Evolutionary conservation across 257 asterid genomes (phyloP).

Genomic region (Solanum pinnatisectum): DNA sequence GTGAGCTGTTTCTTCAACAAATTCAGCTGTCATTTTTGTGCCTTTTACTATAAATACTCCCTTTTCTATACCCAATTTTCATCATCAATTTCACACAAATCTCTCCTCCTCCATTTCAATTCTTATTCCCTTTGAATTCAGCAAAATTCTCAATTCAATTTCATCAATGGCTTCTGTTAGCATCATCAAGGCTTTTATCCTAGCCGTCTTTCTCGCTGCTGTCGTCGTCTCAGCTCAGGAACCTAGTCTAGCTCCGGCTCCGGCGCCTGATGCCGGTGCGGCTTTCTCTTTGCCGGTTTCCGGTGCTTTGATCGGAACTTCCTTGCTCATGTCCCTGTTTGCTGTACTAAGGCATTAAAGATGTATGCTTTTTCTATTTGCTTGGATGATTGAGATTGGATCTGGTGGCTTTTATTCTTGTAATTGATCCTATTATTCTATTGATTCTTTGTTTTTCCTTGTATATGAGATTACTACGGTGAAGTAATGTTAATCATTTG

Average conservation of each 20-base stretch:
- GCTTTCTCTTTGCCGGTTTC: background rate
- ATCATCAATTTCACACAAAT: background rate
- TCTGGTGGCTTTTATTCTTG: background rate
- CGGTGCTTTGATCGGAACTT: background rate
- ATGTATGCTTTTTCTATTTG: background rate
- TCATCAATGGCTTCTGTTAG: constrained; percentile 37
- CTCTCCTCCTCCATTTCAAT: background rate
- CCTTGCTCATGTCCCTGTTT: background rate
- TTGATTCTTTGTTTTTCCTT: background rate
- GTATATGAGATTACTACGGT: background rate
- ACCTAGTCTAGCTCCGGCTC: constrained; percentile 8
- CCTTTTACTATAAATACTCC: background rate
- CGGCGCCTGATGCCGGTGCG: background rate
- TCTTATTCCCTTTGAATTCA: background rate
- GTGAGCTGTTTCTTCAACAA: background rate
- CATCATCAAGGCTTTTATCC: constrained; percentile 14
- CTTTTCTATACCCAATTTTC: background rate
- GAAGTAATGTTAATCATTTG: background rate
- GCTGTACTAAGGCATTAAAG: background rate
- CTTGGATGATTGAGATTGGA: background rate
- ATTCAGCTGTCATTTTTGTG: background rate
- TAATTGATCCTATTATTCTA: background rate
- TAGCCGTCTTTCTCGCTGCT: constrained; percentile 16
- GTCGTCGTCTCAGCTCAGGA: constrained; percentile 33
- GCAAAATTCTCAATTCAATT: background rate